phyloP scores from a whole-genome alignment of 352 stramenopile species.

The Pythium coloratum region DNA sequence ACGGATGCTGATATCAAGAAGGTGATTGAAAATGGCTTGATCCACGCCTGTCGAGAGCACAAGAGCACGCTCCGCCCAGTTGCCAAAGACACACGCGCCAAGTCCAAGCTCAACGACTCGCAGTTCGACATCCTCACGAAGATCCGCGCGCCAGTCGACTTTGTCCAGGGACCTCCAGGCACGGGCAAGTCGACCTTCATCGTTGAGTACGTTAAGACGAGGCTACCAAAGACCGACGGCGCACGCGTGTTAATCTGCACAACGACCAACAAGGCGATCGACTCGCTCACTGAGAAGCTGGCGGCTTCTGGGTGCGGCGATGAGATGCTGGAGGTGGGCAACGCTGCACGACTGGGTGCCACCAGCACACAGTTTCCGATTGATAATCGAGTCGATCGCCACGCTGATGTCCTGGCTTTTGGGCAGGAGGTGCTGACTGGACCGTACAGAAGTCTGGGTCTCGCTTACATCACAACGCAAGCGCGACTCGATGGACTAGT shows the following conservation, averaged over 20 bases:
- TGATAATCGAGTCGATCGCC: background rate
- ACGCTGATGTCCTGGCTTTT: background rate
- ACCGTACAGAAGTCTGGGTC: background rate
- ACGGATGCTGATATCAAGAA: background rate
- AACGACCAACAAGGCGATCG: constrained; percentile 9
- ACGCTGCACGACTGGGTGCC: constrained; percentile 1
- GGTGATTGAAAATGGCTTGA: background rate
- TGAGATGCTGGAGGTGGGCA: constrained; percentile 2
- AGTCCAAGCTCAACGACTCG: constrained; percentile 3
- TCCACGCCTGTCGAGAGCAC: background rate
- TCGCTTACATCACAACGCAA: background rate
- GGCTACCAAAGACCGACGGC: background rate
- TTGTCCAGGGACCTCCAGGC: constrained; percentile 6
- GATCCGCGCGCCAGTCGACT: background rate
- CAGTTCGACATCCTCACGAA: background rate
- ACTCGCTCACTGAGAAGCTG: constrained; percentile 11
- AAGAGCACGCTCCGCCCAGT: background rate
- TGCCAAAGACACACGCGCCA: background rate
- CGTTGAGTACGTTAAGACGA: background rate
- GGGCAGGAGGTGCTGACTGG: background rate
- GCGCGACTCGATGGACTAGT: background rate
- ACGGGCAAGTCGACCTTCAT: constrained; percentile 13
- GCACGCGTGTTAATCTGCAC: constrained; percentile 8
- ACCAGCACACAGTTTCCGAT: constrained; percentile 3
- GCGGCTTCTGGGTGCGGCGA: background rate